Evolutionary conservation across 345 rosid species (phyloP).

Genomic region (Acer negundo): DNA sequence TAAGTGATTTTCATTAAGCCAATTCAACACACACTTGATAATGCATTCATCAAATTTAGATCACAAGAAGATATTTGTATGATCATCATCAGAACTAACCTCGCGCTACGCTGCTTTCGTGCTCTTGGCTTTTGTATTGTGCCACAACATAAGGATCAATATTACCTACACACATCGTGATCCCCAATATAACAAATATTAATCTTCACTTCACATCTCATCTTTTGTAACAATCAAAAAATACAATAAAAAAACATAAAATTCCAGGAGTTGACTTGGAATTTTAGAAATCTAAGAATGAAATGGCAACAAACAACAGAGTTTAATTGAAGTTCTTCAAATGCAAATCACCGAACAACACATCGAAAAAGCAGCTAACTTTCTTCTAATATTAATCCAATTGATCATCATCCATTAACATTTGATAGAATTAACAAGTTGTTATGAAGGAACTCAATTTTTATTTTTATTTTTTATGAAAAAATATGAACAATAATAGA

Average conservation of each 20-base stretch:
- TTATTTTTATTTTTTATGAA: too few species aligned
- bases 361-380: too few species aligned
- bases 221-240: background rate
- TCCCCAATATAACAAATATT: background rate
- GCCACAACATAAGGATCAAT: conserved; percentile 78
- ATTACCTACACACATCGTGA: conserved; percentile 39
- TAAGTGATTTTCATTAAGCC: background rate
- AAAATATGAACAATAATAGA: background rate
- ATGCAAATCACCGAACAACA: background rate
- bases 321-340: background rate
- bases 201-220: background rate
- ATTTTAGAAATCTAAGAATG: background rate
- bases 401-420: background rate
- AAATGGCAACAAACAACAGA: background rate
- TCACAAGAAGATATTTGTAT: background rate
- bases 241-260: background rate
- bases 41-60: background rate
- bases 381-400: too few species aligned
- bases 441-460: background rate
- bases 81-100: conserved; percentile 37
- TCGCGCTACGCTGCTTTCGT: conserved; percentile 63
- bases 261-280: background rate
- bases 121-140: conserved; percentile 72
- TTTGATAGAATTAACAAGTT: background rate
- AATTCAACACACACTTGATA: background rate